Conservation (phyloP, 2,329 filamentous ascomycete species). For the Stagonosporopsis tanaceti region DNA sequence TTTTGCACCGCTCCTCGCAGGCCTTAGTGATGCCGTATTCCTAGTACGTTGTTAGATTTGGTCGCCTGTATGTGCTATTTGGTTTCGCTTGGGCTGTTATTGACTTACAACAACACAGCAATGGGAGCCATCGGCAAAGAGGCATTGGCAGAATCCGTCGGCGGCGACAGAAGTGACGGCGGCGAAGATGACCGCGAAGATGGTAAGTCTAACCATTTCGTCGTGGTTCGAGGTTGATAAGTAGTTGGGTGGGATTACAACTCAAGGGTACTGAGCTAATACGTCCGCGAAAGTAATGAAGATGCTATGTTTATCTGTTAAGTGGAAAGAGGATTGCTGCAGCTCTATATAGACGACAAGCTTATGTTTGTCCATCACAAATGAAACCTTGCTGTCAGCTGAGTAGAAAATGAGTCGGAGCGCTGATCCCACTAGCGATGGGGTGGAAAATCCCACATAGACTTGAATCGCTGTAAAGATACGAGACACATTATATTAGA, state of each 20-base stretch:
- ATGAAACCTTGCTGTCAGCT: conserved; percentile 7
- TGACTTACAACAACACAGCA: conserved; percentile 16
- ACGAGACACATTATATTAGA: conserved; percentile 8
- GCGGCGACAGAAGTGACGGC: conserved; percentile 14
- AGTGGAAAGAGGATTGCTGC: conserved; percentile 1
- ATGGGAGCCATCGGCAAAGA: conserved; percentile 9
- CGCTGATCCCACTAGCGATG: conserved; percentile 7
- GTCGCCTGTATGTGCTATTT: conserved; percentile 6
- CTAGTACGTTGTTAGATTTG: conserved; percentile 8
- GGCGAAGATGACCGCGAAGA: conserved; percentile 12
- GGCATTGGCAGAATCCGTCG: conserved; percentile 14
- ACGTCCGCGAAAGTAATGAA: conserved; percentile 5
- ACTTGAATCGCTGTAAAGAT: conserved; percentile 7
- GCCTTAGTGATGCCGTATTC: conserved; percentile 10
- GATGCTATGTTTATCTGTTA: conserved; percentile 3
- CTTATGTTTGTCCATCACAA: conserved; percentile 8
- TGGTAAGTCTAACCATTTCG: conserved; percentile 11
- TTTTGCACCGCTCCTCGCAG: conserved; percentile 10
- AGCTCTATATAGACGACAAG: conserved; percentile 9
- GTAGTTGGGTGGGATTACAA: conserved; percentile 3
- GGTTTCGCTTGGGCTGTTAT: conserved; percentile 5
- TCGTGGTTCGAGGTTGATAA: conserved; percentile 6
- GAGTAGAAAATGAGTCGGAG: conserved; percentile 2
- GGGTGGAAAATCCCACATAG: conserved; percentile 1
- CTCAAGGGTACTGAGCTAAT: conserved; percentile 4